Evolutionary conservation across 106 monocot species (phyloP), one percentile per base, ranked within the genome.

Genomic region (Cymbidium sinense): DNA sequence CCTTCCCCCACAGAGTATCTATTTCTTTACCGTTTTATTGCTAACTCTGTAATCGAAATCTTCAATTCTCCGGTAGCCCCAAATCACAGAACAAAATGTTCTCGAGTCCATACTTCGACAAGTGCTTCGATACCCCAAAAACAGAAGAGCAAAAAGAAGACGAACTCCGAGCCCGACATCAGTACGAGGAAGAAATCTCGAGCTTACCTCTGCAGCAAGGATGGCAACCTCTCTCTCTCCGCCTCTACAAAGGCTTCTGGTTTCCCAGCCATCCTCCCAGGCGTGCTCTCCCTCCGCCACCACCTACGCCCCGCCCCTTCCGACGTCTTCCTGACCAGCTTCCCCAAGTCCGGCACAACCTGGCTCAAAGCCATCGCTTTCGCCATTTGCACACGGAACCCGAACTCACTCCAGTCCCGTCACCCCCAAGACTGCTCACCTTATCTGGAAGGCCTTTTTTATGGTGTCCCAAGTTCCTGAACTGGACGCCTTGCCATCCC

Each of bases 321-420:
- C 7, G 73, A 79, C 19, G 7, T 73, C 36, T 33, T 79, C 73
- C 27, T 79, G 25, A 36, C 18, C 25, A 72, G n/a, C 18, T 36
- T 8, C 73, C 55, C 34, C 6, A 79, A 79, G 27, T 72, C 55
- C 19, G 73, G 73, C 73, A 73, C 79, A 1, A 73, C 73, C 6
- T 79, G 58, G 79, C 79, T 79, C 27, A 79, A 79, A 29, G 79
- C 79, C 6, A 39, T 79, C 51, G 28, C 73, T 25, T 73, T 79
- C n/a, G 79, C 39, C 2, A 70, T 54, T 0, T 13, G 36, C 73
- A 27, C 34, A 0, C 79, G 71, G 29, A 7, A 18, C 34, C 52
- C 34, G 17, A 33, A 73, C 52, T 19, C 70, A 5, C 54, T 79
- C 36, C 79, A 73, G 28, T 37, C 8, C 28, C 17, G 21, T n/a